A percentile compares a stretch with the other conserved stretches of the same genome.
Evolutionary conservation across 1,284 basidiomycete genomes (phyloP).

Genomic region (Fistulinella cinereoalba): DNA sequence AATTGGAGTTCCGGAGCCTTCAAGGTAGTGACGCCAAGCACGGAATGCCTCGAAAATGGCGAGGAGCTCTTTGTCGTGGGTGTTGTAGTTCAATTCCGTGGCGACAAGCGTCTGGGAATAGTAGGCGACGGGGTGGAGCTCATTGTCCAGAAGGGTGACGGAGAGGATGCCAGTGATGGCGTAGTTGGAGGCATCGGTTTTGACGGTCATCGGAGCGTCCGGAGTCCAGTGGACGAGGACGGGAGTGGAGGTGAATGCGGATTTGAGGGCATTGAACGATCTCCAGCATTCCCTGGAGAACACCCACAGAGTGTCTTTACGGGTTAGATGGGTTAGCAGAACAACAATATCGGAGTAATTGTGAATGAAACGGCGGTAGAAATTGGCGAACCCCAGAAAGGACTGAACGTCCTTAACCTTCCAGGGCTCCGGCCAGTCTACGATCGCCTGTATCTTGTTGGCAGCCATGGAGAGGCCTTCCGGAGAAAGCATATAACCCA

Average conservation of each 20-base stretch:
- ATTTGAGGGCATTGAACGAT: background rate
- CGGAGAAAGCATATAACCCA: constrained; percentile 14
- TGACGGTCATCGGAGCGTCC: background rate
- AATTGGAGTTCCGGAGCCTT: constrained; percentile 11
- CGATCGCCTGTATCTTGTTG: background rate
- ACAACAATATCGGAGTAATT: background rate
- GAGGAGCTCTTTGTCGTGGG: constrained; percentile 37
- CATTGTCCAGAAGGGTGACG: background rate
- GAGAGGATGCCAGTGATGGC: background rate
- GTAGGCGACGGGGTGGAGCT: background rate
- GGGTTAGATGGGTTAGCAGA: background rate
- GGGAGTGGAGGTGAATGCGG: background rate
- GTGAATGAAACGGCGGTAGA: background rate
- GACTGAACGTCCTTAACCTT: constrained; percentile 11
- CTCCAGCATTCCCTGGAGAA: background rate
- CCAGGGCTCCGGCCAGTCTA: constrained; percentile 7
- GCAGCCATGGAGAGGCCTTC: background rate
- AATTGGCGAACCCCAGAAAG: background rate
- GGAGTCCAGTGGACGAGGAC: background rate
- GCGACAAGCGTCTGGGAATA: background rate
- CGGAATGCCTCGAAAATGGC: constrained; percentile 24
- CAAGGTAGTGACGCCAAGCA: constrained; percentile 7
- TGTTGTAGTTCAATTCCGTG: background rate
- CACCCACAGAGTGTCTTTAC: background rate
- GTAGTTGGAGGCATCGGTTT: background rate